Percentiles rank a stretch among this genome's conserved stretches.
Evolutionary conservation across 129 eudicot species (phyloP).

Genomic region (Chrysanthemum seticuspe): DNA sequence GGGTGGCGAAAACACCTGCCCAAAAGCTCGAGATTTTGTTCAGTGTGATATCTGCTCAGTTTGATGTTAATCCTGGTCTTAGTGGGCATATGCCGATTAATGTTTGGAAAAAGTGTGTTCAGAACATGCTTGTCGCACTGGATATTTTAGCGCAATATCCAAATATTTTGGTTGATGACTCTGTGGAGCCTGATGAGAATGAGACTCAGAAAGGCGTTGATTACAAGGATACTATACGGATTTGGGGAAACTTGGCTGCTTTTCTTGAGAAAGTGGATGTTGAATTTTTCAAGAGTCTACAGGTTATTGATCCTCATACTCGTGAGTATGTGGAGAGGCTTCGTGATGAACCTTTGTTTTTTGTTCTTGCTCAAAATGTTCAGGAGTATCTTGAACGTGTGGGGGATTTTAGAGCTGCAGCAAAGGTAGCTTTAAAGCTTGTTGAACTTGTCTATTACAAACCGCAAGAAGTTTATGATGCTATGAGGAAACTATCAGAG

Average conservation of each 20-base stretch:
- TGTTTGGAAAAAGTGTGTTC: constrained; percentile 89
- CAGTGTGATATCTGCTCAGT: constrained; percentile 81
- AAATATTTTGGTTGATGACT: constrained; percentile 76
- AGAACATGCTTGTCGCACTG: constrained; percentile 64
- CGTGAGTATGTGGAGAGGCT: constrained; percentile 91
- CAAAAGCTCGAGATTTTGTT: constrained; percentile 89
- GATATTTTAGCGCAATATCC: constrained; percentile 69
- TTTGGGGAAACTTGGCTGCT: constrained; percentile 86
- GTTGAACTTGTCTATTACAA: constrained; percentile 85
- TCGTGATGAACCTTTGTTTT: constrained; percentile 71
- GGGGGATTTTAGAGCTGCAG: constrained; percentile 73
- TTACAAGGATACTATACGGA: constrained; percentile 57
- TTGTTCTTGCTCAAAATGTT: constrained; percentile 81
- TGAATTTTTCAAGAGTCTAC: constrained; percentile 77
- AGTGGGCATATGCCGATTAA: constrained; percentile 75
- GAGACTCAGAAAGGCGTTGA: constrained; percentile 84
- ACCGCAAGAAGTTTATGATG: constrained; percentile 80
- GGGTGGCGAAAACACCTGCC: constrained; percentile 80
- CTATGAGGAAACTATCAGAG: constrained; percentile 78
- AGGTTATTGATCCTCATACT: constrained; percentile 83
- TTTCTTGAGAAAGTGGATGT: constrained; percentile 76
- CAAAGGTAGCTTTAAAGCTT: constrained; percentile 74
- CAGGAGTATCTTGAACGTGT: constrained; percentile 68
- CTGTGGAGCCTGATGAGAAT: constrained; percentile 81
- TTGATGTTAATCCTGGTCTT: constrained; percentile 81